Base-by-base conservation (phyloP, 345 rosid species). In the Eucalyptus tenuipes region DNA sequence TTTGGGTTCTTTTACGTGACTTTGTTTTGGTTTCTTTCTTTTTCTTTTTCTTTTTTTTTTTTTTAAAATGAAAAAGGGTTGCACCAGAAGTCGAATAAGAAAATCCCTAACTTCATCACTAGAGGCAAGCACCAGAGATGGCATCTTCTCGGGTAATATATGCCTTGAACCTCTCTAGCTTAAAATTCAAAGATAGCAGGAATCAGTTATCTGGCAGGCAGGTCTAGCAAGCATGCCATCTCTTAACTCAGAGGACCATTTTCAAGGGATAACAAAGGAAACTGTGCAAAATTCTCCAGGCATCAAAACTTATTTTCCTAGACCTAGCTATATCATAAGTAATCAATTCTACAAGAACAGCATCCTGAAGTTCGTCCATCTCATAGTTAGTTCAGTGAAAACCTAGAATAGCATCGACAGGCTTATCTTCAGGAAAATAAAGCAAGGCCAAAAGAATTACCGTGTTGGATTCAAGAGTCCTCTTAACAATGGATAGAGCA, bases 391-490 rank as follows among this genome's bases (percentile, higher is more conserved):
- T 75, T 75, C 82, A 75, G 13, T 40, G 81, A 75, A 75, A 75
- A 37, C 24, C 82, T 44, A 85, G 87, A 85, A 37, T 22, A 85
- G 87, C 13, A 16, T 48, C 24, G 8, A n/a, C 42, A 85, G 42
- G 42, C 22, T 29, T 44, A 48, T 85, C 57, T 47, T 47, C 29
- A 48, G 10, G 37, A 47, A 82, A 53, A 52, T 37, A 47, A 37
- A 31, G 71, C 48, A 4, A 40, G 82, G 55, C 25, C 27, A n/a
- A 49, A 40, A 55, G 18, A 71, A 25, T 91, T 95, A 98, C 99
- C 96, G 92, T 94, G 90, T 95, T 95, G 86, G 99, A 98, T 87
- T 98, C 99, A 48, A 98, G 99, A 85, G 99, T 98, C 94, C 99
- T 94, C 95, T 97, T 96, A 61, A 98, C 99, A 91, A 95, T 94